Percentiles rank a stretch among this genome's conserved stretches.
Evolutionary conservation across 257 asterid genomes (phyloP).

Genomic region (Eucommia ulmoides): DNA sequence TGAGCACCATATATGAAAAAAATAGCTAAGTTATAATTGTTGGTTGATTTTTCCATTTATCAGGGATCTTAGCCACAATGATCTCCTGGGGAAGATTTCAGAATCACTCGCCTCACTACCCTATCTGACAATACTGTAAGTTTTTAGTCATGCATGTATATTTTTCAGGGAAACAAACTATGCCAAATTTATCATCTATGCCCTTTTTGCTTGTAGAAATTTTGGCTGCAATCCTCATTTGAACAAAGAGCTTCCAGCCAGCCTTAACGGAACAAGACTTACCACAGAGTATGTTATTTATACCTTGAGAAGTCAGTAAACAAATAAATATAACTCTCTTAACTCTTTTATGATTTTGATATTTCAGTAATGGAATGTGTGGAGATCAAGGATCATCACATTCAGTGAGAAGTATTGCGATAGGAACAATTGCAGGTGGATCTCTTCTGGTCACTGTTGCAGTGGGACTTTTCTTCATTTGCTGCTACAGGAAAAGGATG

Average conservation of each 20-base stretch:
- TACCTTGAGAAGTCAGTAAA: conserved; percentile 7
- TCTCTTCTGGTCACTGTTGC: conserved; percentile 24
- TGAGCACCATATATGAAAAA: too few relatives aligned
- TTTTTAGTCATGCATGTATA: neutral
- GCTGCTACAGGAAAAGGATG: conserved; percentile 26
- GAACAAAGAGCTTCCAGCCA: conserved; percentile 19
- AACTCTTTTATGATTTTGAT: conserved; percentile 2
- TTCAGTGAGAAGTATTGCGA: conserved; percentile 21
- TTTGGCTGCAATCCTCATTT: conserved; percentile 39
- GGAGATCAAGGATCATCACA: conserved; percentile 19
- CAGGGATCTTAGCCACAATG: conserved; percentile 62
- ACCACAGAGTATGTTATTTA: conserved; percentile 46
- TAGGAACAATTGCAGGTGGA: conserved; percentile 40
- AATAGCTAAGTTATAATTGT: too few relatives aligned
- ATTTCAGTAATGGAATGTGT: conserved; percentile 40
- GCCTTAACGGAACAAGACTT: conserved; percentile 23
- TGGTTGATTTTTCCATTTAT: conserved; percentile 8
- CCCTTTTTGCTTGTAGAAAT: conserved; percentile 29
- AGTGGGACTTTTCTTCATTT: conserved; percentile 23
- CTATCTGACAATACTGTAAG: conserved; percentile 40
- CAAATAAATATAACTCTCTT: conserved; percentile 8
- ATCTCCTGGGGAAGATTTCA: conserved; percentile 39
- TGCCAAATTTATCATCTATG: neutral
- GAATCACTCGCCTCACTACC: conserved; percentile 22
- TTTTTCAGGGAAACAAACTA: neutral